phyloP scores from a whole-genome alignment of 371 early-diverging fungal genomes.

The Mucor circinelloides region DNA sequence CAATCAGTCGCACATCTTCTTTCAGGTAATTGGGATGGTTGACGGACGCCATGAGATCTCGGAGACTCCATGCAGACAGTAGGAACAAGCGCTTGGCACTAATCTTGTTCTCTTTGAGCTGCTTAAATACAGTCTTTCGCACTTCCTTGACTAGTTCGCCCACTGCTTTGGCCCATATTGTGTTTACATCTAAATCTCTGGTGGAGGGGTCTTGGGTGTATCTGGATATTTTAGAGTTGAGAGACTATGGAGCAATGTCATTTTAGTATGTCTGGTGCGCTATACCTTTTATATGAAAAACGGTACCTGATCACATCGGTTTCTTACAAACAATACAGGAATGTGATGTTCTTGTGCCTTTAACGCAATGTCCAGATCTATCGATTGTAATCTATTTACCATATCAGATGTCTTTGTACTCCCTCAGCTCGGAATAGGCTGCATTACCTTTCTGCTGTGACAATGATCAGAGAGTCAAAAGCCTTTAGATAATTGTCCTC shows the following conservation, averaged over 20 bases:
- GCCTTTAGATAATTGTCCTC: slow-evolving; percentile 48
- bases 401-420: slow-evolving; percentile 3
- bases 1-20: slow-evolving; percentile 19
- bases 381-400: slow-evolving; percentile 32
- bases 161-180: slow-evolving; percentile 38
- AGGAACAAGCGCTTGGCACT: slow-evolving; percentile 37
- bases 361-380: slow-evolving; percentile 39
- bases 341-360: slow-evolving; percentile 40
- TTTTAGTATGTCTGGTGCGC: not conserved
- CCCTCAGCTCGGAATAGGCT: not conserved
- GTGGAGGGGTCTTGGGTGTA: slow-evolving; percentile 2
- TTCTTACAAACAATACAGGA: slow-evolving; percentile 50
- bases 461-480: slow-evolving; percentile 53
- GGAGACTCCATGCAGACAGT: slow-evolving; percentile 46
- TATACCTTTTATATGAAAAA: not conserved
- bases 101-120: slow-evolving; percentile 39
- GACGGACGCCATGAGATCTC: slow-evolving; percentile 31
- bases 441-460: slow-evolving; percentile 47
- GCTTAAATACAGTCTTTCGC: slow-evolving; percentile 30
- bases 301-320: slow-evolving; percentile 46
- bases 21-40: slow-evolving; percentile 12
- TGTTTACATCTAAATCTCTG: slow-evolving; percentile 7
- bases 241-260: slow-evolving; percentile 17
- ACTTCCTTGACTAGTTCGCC: slow-evolving; percentile 47
- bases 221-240: slow-evolving; percentile 40